Base-by-base conservation (phyloP, 768 basidiomycete genomes). In the Rubroboletus satanas region DNA sequence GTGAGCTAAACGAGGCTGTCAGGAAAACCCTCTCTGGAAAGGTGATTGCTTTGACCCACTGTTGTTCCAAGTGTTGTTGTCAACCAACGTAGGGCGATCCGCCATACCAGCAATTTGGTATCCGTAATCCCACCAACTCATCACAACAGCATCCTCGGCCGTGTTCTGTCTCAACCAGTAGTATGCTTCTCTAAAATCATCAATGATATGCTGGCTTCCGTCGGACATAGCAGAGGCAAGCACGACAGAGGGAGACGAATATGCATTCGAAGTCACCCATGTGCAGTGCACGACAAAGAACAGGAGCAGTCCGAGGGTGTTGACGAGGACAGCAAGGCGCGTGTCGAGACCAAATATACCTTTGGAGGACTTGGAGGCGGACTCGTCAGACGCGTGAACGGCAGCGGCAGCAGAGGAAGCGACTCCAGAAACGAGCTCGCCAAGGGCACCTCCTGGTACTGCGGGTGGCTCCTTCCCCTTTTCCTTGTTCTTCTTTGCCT, bases 111-210 rank as follows among this genome's bases (percentile, higher is more conserved):
- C 97, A 66, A 98, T 98, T 73, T 98, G 96, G 70, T 99, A 98
- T 29, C 96, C 97, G 62, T 98, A 99, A 75, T 98, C 97, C 97
- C 97, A 98, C 97, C 97, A 99, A 57, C 89, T 92, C 93, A 96
- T 95, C 26, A 98, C 87, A 32, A 98, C 95, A 6, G 93, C 85
- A 56, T 91, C 87, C 71, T 93, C 78, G 6, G 88, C 80, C 3
- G 97, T 99, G 74, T 98, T 99, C 74, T 95, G 89, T 49, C 97
- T 80, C 45, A 99, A 72, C 97, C 97, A 99, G 67, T 98, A 98
- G 71, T 99, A 98, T 12, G 97, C 97, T 76, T 98, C 97, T 55
- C 97, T 82, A 85, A 98, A 99, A 71, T 99, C 97, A 66, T 99
- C 97, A 64, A 99, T 98, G 65, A 98, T 90, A 70, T 93, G 85